Percentiles rank a stretch among this genome's conserved stretches.
Evolutionary conservation across 2,329 filamentous ascomycete genomes (phyloP).

Genomic region (Alternaria postmessia): DNA sequence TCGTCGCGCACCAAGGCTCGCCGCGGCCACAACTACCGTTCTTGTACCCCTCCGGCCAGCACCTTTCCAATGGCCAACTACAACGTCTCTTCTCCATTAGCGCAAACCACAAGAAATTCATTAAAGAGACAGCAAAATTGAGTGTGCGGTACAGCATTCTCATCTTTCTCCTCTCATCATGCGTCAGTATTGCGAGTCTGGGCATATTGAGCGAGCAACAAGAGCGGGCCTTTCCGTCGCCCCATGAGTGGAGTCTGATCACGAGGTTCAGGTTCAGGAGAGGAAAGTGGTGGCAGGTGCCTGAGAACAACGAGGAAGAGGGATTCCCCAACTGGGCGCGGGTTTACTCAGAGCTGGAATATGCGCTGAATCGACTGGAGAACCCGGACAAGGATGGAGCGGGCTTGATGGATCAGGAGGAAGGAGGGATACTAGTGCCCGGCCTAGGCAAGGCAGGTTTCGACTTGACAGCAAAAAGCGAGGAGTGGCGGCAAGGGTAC

Average conservation of each 20-base stretch:
- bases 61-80: slow-evolving; percentile 54
- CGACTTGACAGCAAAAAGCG: slow-evolving; percentile 77
- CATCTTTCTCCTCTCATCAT: slow-evolving; percentile 69
- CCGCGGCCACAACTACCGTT: slow-evolving; percentile 71
- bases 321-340: slow-evolving; percentile 75
- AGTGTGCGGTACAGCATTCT: slow-evolving; percentile 73
- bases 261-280: slow-evolving; percentile 74
- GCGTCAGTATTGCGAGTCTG: slow-evolving; percentile 68
- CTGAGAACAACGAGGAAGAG: slow-evolving; percentile 66
- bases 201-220: slow-evolving; percentile 76
- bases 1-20: slow-evolving; percentile 52
- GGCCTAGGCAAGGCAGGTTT: slow-evolving; percentile 60
- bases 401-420: slow-evolving; percentile 66
- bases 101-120: slow-evolving; percentile 72
- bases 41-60: slow-evolving; percentile 64
- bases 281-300: slow-evolving; percentile 55
- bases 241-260: slow-evolving; percentile 79
- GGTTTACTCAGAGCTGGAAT: slow-evolving; percentile 67
- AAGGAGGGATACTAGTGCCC: slow-evolving; percentile 55
- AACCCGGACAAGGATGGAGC: slow-evolving; percentile 73
- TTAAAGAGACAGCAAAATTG: slow-evolving; percentile 74
- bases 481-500: slow-evolving; percentile 87
- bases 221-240: slow-evolving; percentile 80
- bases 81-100: slow-evolving; percentile 76
- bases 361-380: slow-evolving; percentile 73